These are phyloP conservation scores for Zalaria sp. DNA, from an alignment of 2,329 filamentous ascomycete species.

Conservation along the genomic window DNA sequence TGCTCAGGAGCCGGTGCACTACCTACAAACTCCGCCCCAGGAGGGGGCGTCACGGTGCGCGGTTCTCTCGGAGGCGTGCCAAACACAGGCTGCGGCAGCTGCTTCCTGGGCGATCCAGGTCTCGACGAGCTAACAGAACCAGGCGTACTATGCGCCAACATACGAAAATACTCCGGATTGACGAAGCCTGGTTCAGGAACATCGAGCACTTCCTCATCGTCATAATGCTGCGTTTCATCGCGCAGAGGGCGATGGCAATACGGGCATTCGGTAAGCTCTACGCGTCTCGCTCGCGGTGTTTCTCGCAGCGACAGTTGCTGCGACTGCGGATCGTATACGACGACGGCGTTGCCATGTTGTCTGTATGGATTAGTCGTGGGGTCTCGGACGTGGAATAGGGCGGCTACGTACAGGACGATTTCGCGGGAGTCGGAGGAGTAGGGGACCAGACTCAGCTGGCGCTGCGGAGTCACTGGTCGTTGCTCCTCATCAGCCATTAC, in stretches of 20 bases:
- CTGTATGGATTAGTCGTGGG: constrained; percentile 31
- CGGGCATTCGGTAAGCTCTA: constrained; percentile 64
- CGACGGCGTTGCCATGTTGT: constrained; percentile 82
- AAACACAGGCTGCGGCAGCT: constrained; percentile 20
- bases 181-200: constrained; percentile 53
- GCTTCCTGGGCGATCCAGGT: constrained; percentile 36
- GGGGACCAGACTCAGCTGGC: constrained; percentile 56
- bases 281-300: constrained; percentile 30
- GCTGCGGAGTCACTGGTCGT: constrained; percentile 6
- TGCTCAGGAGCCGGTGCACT: constrained; percentile 35
- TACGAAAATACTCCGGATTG: constrained; percentile 86
- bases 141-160: constrained; percentile 55
- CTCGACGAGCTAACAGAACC: constrained; percentile 32
- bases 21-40: constrained; percentile 35
- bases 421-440: constrained; percentile 64
- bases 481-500: constrained; percentile 18
- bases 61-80: constrained; percentile 15
- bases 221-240: constrained; percentile 27
- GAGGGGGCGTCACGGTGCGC: constrained; percentile 20
- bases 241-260: constrained; percentile 66
- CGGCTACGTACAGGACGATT: constrained; percentile 57
- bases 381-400: constrained; percentile 1
- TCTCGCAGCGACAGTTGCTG: constrained; percentile 72
- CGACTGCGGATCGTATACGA: constrained; percentile 76
- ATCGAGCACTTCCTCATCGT: constrained; percentile 18